Evolutionary conservation across 192 early-diverging fungal genomes (phyloP).

Genomic region (Funneliformis geosporum): DNA sequence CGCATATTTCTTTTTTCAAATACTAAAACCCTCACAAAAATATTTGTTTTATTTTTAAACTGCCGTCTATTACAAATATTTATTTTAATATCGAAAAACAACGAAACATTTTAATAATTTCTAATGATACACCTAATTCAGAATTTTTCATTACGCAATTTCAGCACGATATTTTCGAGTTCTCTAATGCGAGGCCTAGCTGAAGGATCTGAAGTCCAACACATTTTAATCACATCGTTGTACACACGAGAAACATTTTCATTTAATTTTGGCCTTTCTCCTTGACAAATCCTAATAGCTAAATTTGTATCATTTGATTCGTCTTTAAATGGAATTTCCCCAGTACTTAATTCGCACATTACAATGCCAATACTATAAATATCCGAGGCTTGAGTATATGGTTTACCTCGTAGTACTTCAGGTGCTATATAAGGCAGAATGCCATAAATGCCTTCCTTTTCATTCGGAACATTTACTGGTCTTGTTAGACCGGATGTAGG

Average conservation of each 20-base stretch:
- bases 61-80: no score
- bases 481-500: not conserved
- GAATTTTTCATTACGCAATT: not conserved
- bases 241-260: not conserved
- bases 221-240: not conserved
- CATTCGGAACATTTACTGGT: not conserved
- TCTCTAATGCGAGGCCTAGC: not conserved
- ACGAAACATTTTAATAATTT: no score
- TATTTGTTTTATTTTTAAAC: no score
- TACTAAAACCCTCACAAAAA: no score
- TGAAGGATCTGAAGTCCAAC: constrained; percentile 6
- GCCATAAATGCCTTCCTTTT: not conserved
- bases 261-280: not conserved
- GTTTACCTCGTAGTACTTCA: not conserved
- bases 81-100: no score
- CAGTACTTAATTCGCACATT: constrained; percentile 1
- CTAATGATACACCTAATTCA: no score
- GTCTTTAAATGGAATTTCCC: not conserved
- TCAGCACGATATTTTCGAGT: not conserved
- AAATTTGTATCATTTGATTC: not conserved
- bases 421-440: constrained; percentile 9
- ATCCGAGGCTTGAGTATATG: not conserved
- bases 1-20: no score
- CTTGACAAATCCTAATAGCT: not conserved
- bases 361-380: constrained; percentile 7